phyloP scores from a whole-genome alignment of 495 filamentous ascomycete genomes.

The Neurospora sp. region DNA sequence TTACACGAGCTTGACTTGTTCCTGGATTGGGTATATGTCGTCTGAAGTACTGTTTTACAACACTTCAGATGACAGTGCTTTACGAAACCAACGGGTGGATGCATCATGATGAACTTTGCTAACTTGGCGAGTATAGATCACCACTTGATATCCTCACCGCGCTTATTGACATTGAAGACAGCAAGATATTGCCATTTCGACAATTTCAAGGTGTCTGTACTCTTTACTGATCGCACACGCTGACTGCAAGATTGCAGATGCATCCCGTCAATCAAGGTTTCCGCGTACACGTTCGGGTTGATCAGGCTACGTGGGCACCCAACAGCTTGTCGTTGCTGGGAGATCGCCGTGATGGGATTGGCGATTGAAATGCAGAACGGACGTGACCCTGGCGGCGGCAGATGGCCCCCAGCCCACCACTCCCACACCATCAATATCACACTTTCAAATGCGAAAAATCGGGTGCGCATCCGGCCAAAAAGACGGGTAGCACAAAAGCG shows the following conservation, averaged over 20 bases:
- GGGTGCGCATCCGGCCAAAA: background rate
- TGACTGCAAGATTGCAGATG: background rate
- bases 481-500: background rate
- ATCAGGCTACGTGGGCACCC: background rate
- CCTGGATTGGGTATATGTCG: conserved; percentile 8
- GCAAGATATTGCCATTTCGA: background rate
- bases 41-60: background rate
- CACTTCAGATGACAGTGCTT: background rate
- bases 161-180: background rate
- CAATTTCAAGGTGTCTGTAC: background rate
- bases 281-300: background rate
- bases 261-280: background rate
- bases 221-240: background rate
- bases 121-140: background rate
- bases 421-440: background rate
- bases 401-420: background rate
- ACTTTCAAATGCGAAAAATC: background rate
- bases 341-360: background rate
- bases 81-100: background rate
- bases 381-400: background rate
- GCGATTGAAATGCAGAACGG: background rate
- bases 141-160: background rate
- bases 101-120: background rate
- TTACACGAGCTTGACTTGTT: conserved; percentile 4
- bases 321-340: background rate